Evolutionary conservation across 495 filamentous ascomycete species (phyloP), one percentile per base, ranked within the genome.

Genomic region (Neurospora terricola): DNA sequence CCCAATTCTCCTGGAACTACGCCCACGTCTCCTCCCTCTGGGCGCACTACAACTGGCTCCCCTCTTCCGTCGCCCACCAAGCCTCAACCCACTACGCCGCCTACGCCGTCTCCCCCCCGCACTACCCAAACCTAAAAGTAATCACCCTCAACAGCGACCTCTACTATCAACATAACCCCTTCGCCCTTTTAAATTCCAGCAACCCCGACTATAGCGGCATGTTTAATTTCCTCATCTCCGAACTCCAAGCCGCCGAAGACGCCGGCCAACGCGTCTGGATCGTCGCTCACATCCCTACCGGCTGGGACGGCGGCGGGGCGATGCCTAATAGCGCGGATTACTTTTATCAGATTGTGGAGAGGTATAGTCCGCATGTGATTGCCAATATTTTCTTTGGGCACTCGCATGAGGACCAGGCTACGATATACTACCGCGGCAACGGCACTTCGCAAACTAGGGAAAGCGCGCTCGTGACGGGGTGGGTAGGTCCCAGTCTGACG

Each of bases 1-100:
- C 86, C 71, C 88, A 90, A 72, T 84, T 85, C 71, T 86, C 83
- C 70, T 89, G 87, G 87, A 86, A 87, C 70, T 87, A 87, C 72
- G 76, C 86, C 10, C 85, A 87, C 71, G 74, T 89, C n/a, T 81
- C 86, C 30, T 78, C 77, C 36, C 77, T 87, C 4, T 88, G 86
- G 87, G 80, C 84, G 72, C 79, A 87, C 43, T 83, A 87, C 42
- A 84, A 83, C 14, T 88, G 86, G 86, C 84, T 88, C 72, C 77
- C 81, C 48, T 75, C 75, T 18, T 69, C 77, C n/a, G 77, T 80
- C 10, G 84, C 82, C 5, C 76, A 80, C 6, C 78, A 87, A 62
- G 86, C 86, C 12, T 72, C 76, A 14, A 79, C 81, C 10, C 85
- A 88, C 70, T 88, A 87, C 74, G 86, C 82, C 36, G 85, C 83